These are phyloP conservation scores for Stagonosporopsis vannaccii DNA, from an alignment of 2,329 filamentous ascomycete genomes.

Conservation along the genomic window DNA sequence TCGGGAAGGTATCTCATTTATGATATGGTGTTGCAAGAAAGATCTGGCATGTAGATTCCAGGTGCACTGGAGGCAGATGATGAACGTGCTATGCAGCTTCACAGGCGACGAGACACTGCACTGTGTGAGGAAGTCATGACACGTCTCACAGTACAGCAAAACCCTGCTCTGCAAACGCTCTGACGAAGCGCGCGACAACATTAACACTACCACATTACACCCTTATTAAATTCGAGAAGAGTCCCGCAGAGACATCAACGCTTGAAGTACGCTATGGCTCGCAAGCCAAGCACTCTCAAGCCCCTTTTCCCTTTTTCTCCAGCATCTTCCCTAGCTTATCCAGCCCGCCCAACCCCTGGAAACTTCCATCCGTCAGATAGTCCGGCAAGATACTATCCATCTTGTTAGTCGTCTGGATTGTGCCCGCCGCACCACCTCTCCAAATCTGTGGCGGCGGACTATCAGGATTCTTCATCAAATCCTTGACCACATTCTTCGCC, in stretches of 20 bases:
- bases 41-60: neutral
- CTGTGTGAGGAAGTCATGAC: neutral
- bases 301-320: conserved; percentile 9
- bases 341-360: conserved; percentile 11
- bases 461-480: conserved; percentile 17
- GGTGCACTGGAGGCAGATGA: too few relatives aligned
- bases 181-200: neutral
- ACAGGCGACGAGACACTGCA: neutral
- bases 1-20: neutral
- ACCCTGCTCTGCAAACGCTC: neutral
- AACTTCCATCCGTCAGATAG: conserved; percentile 15
- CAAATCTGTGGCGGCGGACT: conserved; percentile 18
- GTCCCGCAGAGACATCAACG: neutral
- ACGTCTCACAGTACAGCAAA: neutral
- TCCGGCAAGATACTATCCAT: conserved; percentile 16
- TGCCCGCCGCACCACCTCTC: conserved; percentile 18
- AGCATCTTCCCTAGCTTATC: conserved; percentile 15
- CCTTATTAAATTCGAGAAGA: neutral
- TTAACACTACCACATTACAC: neutral
- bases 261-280: neutral
- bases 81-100: neutral
- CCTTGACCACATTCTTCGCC: conserved; percentile 20
- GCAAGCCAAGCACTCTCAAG: neutral
- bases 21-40: neutral
- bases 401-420: conserved; percentile 8